Base-by-base conservation (phyloP, 179 eudicot species). In the Silene coronaria region DNA sequence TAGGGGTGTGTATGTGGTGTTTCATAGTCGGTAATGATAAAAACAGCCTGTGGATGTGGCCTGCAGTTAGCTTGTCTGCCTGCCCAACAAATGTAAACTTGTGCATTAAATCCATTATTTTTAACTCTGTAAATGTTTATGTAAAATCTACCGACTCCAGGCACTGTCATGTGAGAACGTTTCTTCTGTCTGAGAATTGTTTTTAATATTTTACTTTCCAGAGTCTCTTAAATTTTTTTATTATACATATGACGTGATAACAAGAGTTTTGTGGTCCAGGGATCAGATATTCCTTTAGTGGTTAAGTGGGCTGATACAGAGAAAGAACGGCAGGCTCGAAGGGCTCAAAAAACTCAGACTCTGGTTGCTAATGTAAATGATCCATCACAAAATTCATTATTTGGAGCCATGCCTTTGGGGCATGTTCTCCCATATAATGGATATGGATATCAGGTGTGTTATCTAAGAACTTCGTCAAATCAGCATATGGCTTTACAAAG, bases 271-370 rank as follows among this genome's bases (percentile, higher is more conserved):
- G 48, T 80, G 34, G 12, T 59, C 48, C 75, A 96, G 99, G 98
- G 97, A 76, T 93, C 98, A 69, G 87, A 85, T 60, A 84, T 89
- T 68, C 99, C 99, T 68, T 89, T 93, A 82, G 97, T 93, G 75
- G 96, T 96, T 65, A 96, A 96, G 82, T 91, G 97, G 99, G 99
- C 99, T 28, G 99, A 93, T 85, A 96, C 99, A 42, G 98, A 96
- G 76, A 96, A 91, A 83, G 99, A 96, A 85, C 91, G 98, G 77
- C 91, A 87, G 80, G 89, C 92, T 82, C 84, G 99, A 78, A 85
- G 85, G 82, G 90, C 89, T 83, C 99, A 91, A 79, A 96, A 96
- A 78, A 89, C 88, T 65, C 89, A 87, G 24, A 88, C 89, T 16
- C 89, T 77, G 78, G 85, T 86, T 74, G 79, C 90, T 71, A 84